Percentiles rank a stretch among this genome's conserved stretches.
phyloP scores from a whole-genome alignment of 169 alveolate species.

The Besnoitia besnoiti region DNA sequence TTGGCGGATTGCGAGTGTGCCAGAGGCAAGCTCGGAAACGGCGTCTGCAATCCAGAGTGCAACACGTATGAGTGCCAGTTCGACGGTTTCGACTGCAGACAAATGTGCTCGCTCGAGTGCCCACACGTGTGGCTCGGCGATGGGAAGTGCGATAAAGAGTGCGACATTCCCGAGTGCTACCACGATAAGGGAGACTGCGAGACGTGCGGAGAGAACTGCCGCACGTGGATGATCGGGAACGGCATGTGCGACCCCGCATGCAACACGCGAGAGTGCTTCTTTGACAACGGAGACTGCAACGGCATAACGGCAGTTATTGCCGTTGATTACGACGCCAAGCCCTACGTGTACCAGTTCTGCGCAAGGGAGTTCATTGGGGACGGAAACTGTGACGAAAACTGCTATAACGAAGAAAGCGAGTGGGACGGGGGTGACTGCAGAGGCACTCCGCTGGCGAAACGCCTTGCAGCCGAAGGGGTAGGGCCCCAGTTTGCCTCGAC shows the following conservation, averaged over 20 bases:
- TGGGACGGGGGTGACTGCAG: conserved; percentile 69
- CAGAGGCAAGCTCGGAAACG: conserved; percentile 75
- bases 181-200: conserved; percentile 79
- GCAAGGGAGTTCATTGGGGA: conserved; percentile 78
- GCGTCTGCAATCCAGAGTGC: conserved; percentile 78
- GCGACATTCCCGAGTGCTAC: conserved; percentile 74
- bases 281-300: conserved; percentile 76
- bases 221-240: conserved; percentile 79
- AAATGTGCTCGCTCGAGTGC: conserved; percentile 75
- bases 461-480: not conserved
- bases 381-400: conserved; percentile 77
- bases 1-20: conserved; percentile 73
- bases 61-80: conserved; percentile 75
- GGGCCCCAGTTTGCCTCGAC: not conserved
- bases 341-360: conserved; percentile 74
- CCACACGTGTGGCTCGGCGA: conserved; percentile 79
- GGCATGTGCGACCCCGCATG: conserved; percentile 76
- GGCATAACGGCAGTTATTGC: conserved; percentile 73
- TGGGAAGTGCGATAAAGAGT: conserved; percentile 78
- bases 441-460: conserved; percentile 2
- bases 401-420: conserved; percentile 70
- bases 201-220: conserved; percentile 68
- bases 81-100: conserved; percentile 76
- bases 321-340: conserved; percentile 73
- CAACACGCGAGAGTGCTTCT: conserved; percentile 71